Evolutionary conservation across 805 yeast species (phyloP).

Genomic region (Cyberlindnera petersonii): DNA sequence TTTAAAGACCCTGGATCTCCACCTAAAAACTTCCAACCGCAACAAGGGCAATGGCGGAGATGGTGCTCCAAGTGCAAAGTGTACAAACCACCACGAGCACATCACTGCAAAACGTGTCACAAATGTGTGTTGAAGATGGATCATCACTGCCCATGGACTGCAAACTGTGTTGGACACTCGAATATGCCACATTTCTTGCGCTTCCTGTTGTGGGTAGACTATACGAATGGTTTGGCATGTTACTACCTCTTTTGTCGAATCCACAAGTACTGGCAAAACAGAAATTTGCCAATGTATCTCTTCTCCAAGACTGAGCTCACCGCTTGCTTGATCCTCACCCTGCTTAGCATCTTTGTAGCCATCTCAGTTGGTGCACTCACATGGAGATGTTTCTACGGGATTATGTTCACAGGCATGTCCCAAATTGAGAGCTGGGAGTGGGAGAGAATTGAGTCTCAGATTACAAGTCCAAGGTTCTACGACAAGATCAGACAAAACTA

Average conservation of each 20-base stretch:
- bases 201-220: constrained; percentile 63
- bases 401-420: constrained; percentile 64
- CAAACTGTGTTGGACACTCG: constrained; percentile 78
- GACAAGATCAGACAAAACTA: constrained; percentile 43
- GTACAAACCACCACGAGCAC: constrained; percentile 79
- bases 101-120: constrained; percentile 77
- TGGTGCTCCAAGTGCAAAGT: constrained; percentile 71
- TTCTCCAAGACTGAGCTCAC: constrained; percentile 49
- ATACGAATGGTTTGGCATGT: constrained; percentile 46
- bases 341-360: constrained; percentile 56
- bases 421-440: constrained; percentile 92
- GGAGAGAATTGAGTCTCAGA: constrained; percentile 72
- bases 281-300: constrained; percentile 54
- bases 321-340: constrained; percentile 50
- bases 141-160: constrained; percentile 94
- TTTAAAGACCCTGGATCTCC: constrained; percentile 65
- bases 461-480: constrained; percentile 54
- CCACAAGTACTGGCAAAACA: constrained; percentile 40
- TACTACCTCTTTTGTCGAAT: constrained; percentile 40
- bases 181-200: constrained; percentile 80
- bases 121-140: constrained; percentile 85
- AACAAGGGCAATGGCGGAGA: constrained; percentile 50
- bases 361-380: constrained; percentile 57
- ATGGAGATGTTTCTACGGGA: constrained; percentile 55
- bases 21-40: constrained; percentile 43